Base-by-base conservation (phyloP, 805 yeast genomes). In the Cyberlindnera veronae region DNA sequence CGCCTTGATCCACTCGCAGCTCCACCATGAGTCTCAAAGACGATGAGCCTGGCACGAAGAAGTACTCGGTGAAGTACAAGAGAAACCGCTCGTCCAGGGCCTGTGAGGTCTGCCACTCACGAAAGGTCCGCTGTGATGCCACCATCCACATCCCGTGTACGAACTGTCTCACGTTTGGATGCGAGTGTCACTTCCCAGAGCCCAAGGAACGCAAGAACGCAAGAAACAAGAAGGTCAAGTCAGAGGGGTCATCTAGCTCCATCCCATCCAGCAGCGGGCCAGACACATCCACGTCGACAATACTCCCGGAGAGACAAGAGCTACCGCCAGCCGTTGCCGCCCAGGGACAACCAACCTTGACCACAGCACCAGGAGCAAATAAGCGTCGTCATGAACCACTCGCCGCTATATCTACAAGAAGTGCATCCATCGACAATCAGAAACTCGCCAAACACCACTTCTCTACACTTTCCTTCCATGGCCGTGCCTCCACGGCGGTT, bases 71-170 rank as follows among this genome's bases (percentile, higher is more conserved):
- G 74, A 84, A 34, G 45, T 57, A 55, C 49, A 57, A 57, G 34
- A 36, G 61, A 27, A 54, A 50, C 42, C 64, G 90, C 37, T 84
- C 88, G 0, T 66, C 84, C 8, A 62, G 86, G 34, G 91, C 90
- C 3, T 84, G 93, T 55, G 72, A 76, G 29, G 83, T 84, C n/a
- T 85, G 93, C 55, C 79, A 87, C 39, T 73, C 81, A 7, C 67
- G 93, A 26, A 84, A 84, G 53, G 93, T 84, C n/a, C 73, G 89
- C 26, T 84, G 95, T 62, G 87, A 81, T 54, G 85, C 83, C 11
- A 82, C 69, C 12, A 58, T 60, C 24, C 72, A 66, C 39, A 67
- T 68, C 54, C 84, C 84, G 0, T 79, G 85, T 53, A 74, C 89
- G 17, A 83, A 83, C 58, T 83, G 91, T 56, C 68, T 75, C 26